A percentile compares a stretch with the other conserved stretches of the same genome.
Conservation (phyloP, 202 grass and related monocot species). For the Saccharum hybrid region DNA sequence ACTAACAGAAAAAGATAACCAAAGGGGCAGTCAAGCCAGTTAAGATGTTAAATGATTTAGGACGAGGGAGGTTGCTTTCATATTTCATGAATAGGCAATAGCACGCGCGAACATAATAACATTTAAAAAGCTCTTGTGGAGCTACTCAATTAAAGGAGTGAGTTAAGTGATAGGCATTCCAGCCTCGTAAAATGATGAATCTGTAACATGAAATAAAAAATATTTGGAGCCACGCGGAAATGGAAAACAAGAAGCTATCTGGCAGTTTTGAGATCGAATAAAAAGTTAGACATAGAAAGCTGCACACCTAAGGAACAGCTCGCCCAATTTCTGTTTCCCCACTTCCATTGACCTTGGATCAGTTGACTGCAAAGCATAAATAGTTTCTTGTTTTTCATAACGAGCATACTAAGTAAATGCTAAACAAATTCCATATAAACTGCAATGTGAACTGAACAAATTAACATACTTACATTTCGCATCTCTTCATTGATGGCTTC, state of each 20-base stretch:
- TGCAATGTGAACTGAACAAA: conserved; percentile 28
- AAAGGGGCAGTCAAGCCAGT: background rate
- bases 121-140: background rate
- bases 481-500: conserved; percentile 66
- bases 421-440: conserved; percentile 14
- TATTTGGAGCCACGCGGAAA: background rate
- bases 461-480: conserved; percentile 56
- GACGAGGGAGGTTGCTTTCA: background rate
- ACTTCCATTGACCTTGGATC: conserved; percentile 59
- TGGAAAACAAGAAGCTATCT: background rate
- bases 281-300: conserved; percentile 20
- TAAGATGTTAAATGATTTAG: background rate
- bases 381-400: background rate
- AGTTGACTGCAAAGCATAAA: conserved; percentile 53
- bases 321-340: conserved; percentile 58
- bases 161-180: background rate
- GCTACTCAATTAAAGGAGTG: conserved; percentile 4
- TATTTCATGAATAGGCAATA: background rate
- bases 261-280: background rate
- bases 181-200: background rate
- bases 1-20: background rate
- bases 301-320: conserved; percentile 72
- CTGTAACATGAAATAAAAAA: background rate
- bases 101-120: conserved; percentile 11
- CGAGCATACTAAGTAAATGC: conserved; percentile 1